These are phyloP conservation scores for Leishmania lainsoni DNA, from an alignment of 208 protist genomes.

Conservation along the genomic window DNA sequence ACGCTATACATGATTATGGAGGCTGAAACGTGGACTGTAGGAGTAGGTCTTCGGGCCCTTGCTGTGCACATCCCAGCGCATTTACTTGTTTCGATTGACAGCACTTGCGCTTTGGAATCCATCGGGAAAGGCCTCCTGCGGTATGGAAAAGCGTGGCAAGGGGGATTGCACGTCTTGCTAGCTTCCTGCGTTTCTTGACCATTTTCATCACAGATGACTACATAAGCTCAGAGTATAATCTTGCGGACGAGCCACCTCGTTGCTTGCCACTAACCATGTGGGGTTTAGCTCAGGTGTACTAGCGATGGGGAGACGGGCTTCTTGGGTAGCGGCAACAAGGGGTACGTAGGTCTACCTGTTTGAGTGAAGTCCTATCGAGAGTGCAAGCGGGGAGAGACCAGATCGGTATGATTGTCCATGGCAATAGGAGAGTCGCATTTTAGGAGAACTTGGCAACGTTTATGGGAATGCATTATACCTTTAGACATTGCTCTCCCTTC, in stretches of 20 bases:
- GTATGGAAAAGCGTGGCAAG: not conserved
- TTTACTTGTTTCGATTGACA: not conserved
- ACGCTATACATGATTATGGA: not conserved
- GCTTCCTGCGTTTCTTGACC: too few relatives aligned
- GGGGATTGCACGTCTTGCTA: not conserved
- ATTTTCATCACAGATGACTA: not conserved
- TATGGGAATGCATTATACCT: not conserved
- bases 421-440: not conserved
- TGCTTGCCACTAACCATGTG: not conserved
- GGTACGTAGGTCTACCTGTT: not conserved
- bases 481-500: not conserved
- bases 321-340: not conserved
- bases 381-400: not conserved
- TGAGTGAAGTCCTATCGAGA: not conserved
- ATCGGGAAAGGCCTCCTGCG: not conserved
- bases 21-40: not conserved
- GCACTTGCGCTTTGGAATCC: not conserved
- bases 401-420: not conserved
- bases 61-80: not conserved
- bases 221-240: not conserved
- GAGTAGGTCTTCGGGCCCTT: not conserved
- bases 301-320: not conserved
- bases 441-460: not conserved
- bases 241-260: not conserved
- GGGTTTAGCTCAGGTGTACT: not conserved